Evolutionary conservation across 1,139 yeast species (phyloP), one percentile per base, ranked within the genome.

Genomic region (Eremothecium cymbalariae): DNA sequence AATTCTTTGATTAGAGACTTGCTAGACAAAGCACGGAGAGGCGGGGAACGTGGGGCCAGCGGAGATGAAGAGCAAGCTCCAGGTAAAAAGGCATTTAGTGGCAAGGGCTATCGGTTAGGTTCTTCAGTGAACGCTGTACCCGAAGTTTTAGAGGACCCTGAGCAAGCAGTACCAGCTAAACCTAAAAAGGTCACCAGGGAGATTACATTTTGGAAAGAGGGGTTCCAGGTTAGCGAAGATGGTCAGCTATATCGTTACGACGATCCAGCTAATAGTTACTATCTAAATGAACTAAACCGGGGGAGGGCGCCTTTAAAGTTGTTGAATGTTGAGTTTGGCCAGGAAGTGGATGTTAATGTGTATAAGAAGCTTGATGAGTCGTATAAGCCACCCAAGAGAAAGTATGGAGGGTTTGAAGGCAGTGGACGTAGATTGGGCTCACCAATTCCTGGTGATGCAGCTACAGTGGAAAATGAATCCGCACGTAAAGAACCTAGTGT

Each of bases 261-360:
- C 51, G 97, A 90, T 57, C 95, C 95, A 6, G 75, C 71, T 16
- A 90, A 90, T 55, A 76, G 78, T 33, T 72, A 69, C 32, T 80
- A 83, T 44, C 65, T 93, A 47, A 72, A 76, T 45, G 94, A 88
- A 47, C 70, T 90, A 59, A 82, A 84, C 51, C 74, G 77, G 39
- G 98, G 98, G 4, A 71, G 94, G 43, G 99, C 95, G 0, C 99
- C 99, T n/a, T 63, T 88, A 46, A 70, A 81, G 19, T 63, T 90
- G 35, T 66, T 90, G 43, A 77, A 83, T 46, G 96, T 90, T 8
- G 77, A 78, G 49, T 77, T 77, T 52, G 95, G 95, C 29, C 97
- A 90, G 62, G 93, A 84, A 45, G 97, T 93, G n/a, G 95, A 88
- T 55, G 96, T 90, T 12, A 75, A 78, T 28, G 94, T 90, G n/a